Evolutionary conservation across 1,139 yeast genomes (phyloP), one percentile per base, ranked within the genome.

Genomic region (Yamadazyma triangularis): DNA sequence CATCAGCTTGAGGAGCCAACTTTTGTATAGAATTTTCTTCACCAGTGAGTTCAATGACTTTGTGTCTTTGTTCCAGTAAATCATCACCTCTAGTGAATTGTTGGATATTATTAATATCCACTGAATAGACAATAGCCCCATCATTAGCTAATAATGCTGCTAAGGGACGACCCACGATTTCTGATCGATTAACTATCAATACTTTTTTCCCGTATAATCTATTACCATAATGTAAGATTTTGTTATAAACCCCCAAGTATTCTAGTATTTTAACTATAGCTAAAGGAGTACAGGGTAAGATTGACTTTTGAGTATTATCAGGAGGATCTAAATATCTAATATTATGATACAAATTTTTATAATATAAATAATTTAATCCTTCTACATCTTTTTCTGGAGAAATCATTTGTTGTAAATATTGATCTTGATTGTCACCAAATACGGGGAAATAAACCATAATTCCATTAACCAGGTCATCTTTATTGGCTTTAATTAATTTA

Each of bases 381-480:
- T 91, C 98, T 15, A 93, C 97, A 49, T 91, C 98, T 56, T 91
- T 91, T 41, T 86, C 89, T 20, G 82, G 67, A 13, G 83, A 65
- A 9, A 91, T 88, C 39, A 88, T 82, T 60, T 91, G 97, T 60
- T 91, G 97, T 35, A 91, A 61, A 55, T 93, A 91, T 57, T 85
- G 95, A 55, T 91, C 98, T 60, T 91, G 98, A 39, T 85, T 76
- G 52, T 86, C 87, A 2, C 96, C 96, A 60, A 87, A 91, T 3
- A 91, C 97, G 1, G 98, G 98, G 73, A 89, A 91, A 58, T 91
- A 91, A n/a, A 91, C 91, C 88, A 91, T 88, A 44, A 91, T 91
- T 18, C 98, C 98, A 51, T 87, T 82, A 22, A 91, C 87, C 1
- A 56, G 47, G 33, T 73, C 77, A 48, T 89, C 93, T 20, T 70